Percentiles rank a stretch among this genome's conserved stretches.
Conservation (phyloP, 495 filamentous ascomycete genomes). For the Talaromyces thailandensis region DNA sequence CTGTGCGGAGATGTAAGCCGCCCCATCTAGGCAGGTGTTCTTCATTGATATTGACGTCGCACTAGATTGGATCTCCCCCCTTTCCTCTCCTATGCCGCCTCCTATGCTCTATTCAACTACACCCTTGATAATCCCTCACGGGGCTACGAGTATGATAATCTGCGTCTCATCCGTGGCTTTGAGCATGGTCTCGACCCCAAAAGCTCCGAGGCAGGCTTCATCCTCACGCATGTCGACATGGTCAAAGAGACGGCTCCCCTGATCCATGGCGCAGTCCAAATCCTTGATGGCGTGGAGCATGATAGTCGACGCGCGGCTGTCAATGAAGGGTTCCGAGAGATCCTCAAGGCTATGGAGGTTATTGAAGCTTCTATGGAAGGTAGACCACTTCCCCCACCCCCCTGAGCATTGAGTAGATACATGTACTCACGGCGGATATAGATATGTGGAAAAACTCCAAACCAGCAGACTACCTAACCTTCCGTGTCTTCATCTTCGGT, state of each 20-base stretch:
- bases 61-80: constrained; percentile 44
- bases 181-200: constrained; percentile 75
- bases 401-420: constrained; percentile 7
- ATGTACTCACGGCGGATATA: constrained; percentile 16
- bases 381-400: constrained; percentile 17
- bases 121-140: constrained; percentile 52
- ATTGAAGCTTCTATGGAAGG: constrained; percentile 76
- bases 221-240: constrained; percentile 77
- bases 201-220: constrained; percentile 89
- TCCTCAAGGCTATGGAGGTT: constrained; percentile 54
- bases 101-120: constrained; percentile 89
- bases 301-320: constrained; percentile 41
- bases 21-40: not conserved
- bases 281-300: constrained; percentile 50
- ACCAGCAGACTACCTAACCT: constrained; percentile 67
- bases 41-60: not conserved
- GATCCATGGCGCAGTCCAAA: constrained; percentile 55
- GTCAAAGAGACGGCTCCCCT: constrained; percentile 67
- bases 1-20: constrained; percentile 69
- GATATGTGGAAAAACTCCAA: constrained; percentile 82
- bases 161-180: constrained; percentile 80
- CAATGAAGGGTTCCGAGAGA: constrained; percentile 52
- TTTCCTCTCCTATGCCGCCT: constrained; percentile 93
- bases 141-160: constrained; percentile 66
- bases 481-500: constrained; percentile 91